These are phyloP conservation scores for Lepraria neglecta DNA, from an alignment of 495 filamentous ascomycete genomes.

Conservation along the genomic window DNA sequence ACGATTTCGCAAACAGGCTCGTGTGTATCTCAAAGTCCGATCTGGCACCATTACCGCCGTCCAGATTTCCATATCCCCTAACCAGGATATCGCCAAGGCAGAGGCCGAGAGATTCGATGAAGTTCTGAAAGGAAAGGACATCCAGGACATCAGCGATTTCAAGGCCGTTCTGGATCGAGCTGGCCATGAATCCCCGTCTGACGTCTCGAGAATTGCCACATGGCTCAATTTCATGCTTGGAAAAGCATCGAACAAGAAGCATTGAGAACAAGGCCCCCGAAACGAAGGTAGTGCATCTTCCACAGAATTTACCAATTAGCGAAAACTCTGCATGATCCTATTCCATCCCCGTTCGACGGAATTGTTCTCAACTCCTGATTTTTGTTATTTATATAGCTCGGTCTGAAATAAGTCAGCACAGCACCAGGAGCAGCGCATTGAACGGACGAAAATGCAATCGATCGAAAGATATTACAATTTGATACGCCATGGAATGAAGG, in stretches of 20 bases:
- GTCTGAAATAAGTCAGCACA: no score
- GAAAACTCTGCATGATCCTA: no score
- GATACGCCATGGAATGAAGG: no score
- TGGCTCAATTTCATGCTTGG: conserved; percentile 23
- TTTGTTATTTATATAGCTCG: no score
- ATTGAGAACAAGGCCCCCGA: background rate
- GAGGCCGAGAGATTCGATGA: conserved; percentile 32
- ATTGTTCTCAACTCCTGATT: no score
- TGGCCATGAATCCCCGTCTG: background rate
- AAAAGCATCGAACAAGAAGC: background rate
- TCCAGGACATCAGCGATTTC: conserved; percentile 38
- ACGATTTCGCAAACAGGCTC: conserved; percentile 25
- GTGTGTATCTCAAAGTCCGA: conserved; percentile 26
- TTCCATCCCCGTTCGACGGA: no score
- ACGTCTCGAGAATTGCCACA: conserved; percentile 2
- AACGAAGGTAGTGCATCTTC: no score
- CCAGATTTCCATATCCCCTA: conserved; percentile 39
- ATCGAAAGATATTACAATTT: no score
- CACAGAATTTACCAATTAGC: no score
- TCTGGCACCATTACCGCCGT: conserved; percentile 32
- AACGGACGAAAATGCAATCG: no score
- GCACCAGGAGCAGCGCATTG: no score
- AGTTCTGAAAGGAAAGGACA: conserved; percentile 34
- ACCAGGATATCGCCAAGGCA: conserved; percentile 32
- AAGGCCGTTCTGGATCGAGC: conserved; percentile 5